A percentile compares a stretch with the other conserved stretches of the same genome.
These are phyloP conservation scores for Polyplosphaeria fusca DNA, from an alignment of 495 filamentous ascomycete species.

Conservation along the genomic window DNA sequence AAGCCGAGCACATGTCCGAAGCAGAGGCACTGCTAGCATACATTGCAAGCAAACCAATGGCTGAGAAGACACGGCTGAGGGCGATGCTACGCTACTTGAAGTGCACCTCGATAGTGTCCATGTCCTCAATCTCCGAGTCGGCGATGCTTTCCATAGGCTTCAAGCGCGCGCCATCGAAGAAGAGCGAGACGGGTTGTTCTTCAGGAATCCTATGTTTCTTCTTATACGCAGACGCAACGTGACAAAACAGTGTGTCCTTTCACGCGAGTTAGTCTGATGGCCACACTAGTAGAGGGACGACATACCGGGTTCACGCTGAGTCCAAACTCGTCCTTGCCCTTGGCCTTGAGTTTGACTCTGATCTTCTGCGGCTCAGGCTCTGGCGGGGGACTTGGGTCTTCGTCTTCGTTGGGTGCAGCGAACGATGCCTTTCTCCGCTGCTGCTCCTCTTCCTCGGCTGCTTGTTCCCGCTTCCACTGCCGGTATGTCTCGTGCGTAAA, in stretches of 20 bases:
- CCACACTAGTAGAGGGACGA: not conserved
- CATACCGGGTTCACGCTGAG: constrained; percentile 56
- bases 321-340: constrained; percentile 54
- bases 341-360: constrained; percentile 58
- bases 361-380: constrained; percentile 41
- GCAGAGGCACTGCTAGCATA: too few relatives aligned
- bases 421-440: constrained; percentile 41
- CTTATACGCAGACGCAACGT: constrained; percentile 55
- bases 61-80: not conserved
- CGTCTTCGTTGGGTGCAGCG: not conserved
- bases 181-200: constrained; percentile 57
- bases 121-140: constrained; percentile 73
- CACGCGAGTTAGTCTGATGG: not conserved
- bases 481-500: constrained; percentile 58
- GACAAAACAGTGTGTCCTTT: constrained; percentile 53
- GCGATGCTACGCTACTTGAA: constrained; percentile 20
- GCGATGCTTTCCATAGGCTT: constrained; percentile 57
- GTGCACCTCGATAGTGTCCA: constrained; percentile 51
- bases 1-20: too few relatives aligned
- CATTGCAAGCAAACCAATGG: not conserved
- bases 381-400: constrained; percentile 28
- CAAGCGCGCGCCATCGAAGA: constrained; percentile 79
- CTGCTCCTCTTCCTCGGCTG: constrained; percentile 42
- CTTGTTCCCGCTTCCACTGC: constrained; percentile 14
- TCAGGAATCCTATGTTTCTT: constrained; percentile 44